Evolutionary conservation across 2,329 filamentous ascomycete species (phyloP).

Genomic region (Colletotrichum noveboracense): DNA sequence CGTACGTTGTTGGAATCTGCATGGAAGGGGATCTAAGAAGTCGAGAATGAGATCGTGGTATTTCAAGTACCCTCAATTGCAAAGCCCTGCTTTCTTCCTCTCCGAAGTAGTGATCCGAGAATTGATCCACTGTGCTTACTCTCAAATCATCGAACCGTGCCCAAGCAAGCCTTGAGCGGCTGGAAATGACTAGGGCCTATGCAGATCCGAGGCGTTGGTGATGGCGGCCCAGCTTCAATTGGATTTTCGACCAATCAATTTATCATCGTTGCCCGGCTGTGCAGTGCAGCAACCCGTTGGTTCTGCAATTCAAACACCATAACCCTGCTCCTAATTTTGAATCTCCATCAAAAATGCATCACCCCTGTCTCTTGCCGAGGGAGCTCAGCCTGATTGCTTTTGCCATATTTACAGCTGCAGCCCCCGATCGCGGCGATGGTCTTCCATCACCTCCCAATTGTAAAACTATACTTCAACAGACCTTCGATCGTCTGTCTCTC

Average conservation of each 20-base stretch:
- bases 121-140: background rate
- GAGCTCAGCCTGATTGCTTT: too few relatives aligned
- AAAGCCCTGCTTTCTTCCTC: background rate
- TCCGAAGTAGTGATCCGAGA: fast-evolving
- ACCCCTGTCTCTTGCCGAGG: too few relatives aligned
- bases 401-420: too few relatives aligned
- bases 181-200: background rate
- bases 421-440: too few relatives aligned
- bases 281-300: too few relatives aligned
- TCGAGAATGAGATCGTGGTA: background rate
- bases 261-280: too few relatives aligned
- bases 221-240: background rate
- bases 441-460: too few relatives aligned
- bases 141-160: background rate
- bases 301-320: too few relatives aligned
- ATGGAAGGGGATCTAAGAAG: background rate
- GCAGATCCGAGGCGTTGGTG: background rate
- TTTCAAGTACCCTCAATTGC: background rate
- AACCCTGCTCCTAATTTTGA: background rate
- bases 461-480: too few relatives aligned
- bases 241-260: background rate
- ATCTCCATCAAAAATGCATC: background rate
- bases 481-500: too few relatives aligned
- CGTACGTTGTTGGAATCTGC: slow-evolving; percentile 25
- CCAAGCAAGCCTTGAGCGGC: background rate